Evolutionary conservation across 2,329 filamentous ascomycete species (phyloP).

Genomic region (Fusarium sp.): DNA sequence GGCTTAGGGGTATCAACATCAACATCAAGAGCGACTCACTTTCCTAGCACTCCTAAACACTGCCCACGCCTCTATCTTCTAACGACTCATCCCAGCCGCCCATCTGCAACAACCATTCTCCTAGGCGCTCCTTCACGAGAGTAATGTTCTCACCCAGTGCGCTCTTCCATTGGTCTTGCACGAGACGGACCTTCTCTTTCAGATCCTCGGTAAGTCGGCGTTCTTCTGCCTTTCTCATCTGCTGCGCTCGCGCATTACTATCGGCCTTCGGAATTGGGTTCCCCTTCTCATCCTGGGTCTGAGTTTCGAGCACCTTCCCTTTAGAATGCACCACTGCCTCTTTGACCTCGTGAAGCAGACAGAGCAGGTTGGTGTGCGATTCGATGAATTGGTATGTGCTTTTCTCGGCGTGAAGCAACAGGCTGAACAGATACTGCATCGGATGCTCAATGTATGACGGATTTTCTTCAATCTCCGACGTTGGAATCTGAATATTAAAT

Average conservation of each 20-base stretch:
- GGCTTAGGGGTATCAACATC: conserved; percentile 51
- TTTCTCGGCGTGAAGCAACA: conserved; percentile 89
- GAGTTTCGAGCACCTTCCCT: conserved; percentile 75
- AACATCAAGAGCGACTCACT: conserved; percentile 45
- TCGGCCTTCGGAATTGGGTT: conserved; percentile 52
- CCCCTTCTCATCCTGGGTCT: conserved; percentile 62
- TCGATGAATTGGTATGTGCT: conserved; percentile 98
- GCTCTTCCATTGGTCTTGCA: conserved; percentile 91
- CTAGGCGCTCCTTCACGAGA: conserved; percentile 79
- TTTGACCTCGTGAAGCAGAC: conserved; percentile 90
- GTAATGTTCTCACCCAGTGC: conserved; percentile 84
- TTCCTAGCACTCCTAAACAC: conserved; percentile 52
- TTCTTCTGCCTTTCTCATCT: conserved; percentile 76
- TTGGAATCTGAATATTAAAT: conserved; percentile 83
- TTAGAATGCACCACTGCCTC: conserved; percentile 80
- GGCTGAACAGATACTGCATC: conserved; percentile 88
- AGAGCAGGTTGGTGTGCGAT: conserved; percentile 90
- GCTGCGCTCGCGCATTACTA: conserved; percentile 60
- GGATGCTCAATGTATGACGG: conserved; percentile 84
- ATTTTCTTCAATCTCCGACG: conserved; percentile 86
- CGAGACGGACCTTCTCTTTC: conserved; percentile 91
- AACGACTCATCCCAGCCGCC: conserved; percentile 91
- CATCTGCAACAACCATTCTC: conserved; percentile 77
- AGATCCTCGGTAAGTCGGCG: conserved; percentile 82
- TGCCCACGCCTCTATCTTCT: conserved; percentile 68